Evolutionary conservation across 2,329 filamentous ascomycete genomes (phyloP), one percentile per base, ranked within the genome.

Genomic region (Alternaria brassicae): DNA sequence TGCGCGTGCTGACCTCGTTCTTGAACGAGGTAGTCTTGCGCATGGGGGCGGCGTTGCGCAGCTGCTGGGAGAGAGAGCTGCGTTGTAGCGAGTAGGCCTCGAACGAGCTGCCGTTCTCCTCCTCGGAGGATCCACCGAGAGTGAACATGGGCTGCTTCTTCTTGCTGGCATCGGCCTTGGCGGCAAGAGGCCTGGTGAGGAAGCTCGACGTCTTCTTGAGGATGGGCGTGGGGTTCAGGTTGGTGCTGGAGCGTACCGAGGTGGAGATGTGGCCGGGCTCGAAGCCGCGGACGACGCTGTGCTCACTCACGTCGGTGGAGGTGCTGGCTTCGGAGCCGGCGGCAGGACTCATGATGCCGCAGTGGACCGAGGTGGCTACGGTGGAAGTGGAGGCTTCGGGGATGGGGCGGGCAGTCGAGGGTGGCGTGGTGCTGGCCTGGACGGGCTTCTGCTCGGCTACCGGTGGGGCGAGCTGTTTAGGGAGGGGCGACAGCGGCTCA

Each of bases 21-120:
- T 88, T 90, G 77, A 97, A 95, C 0, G 92, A 93, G 1, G 92
- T 86, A 58, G 89, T 87, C 83, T 96, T 97, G 81, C 90, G 92
- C 66, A 69, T 72, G 27, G 66, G 62, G n/a, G 62, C 61, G 13
- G 68, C 77, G 66, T 81, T 79, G 66, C 81, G 81, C 61, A 88
- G 71, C 53, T 81, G 82, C 42, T 87, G 81, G 3, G 83, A 81
- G 2, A 88, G 75, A 3, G 83, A 84, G 74, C 85, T 88, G 50
- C 82, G 83, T 58, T 82, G 80, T 13, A 68, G 82, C 70, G 72
- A 86, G 56, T 73, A 76, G 42, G 85, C 84, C 63, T 89, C 87
- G 44, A 89, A 85, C 0, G 92, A 96, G 76, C 89, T 91, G 62
- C 91, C 89, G 60, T 95, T 92, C 63, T 92, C 92, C 67, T 93